Conservation (phyloP, 345 rosid species). For the Camelina laxa region DNA sequence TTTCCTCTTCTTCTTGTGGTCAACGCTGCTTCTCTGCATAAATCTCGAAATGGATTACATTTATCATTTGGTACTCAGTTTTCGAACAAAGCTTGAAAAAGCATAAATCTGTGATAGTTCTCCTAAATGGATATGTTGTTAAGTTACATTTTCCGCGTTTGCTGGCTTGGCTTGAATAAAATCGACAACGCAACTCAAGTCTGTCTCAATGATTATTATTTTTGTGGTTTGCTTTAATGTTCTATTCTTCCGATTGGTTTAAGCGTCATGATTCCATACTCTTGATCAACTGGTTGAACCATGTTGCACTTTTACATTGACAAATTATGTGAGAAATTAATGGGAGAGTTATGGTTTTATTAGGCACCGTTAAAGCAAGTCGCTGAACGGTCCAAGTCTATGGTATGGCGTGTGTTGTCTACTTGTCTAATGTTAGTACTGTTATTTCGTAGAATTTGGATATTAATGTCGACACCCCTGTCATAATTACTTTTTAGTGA, state of each 20-base stretch:
- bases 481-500: not conserved
- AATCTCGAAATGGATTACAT: conserved; percentile 26
- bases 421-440: not conserved
- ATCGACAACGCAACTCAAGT: not conserved
- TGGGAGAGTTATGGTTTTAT: conserved; percentile 3
- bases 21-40: conserved; percentile 29
- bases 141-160: conserved; percentile 13
- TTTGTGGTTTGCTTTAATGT: not conserved
- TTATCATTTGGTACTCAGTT: conserved; percentile 12
- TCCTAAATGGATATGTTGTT: conserved; percentile 29
- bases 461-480: no score
- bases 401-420: not conserved
- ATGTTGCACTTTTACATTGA: conserved; percentile 18
- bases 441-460: not conserved
- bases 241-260: not conserved
- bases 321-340: conserved; percentile 15
- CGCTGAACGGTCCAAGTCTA: not conserved
- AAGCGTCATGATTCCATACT: not conserved
- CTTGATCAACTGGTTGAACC: not conserved
- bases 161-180: conserved; percentile 38
- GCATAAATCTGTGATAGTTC: conserved; percentile 9
- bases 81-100: conserved; percentile 26
- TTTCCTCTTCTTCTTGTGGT: conserved; percentile 3
- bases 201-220: conserved; percentile 6
- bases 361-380: conserved; percentile 18